Percentiles rank a stretch among this genome's conserved stretches.
Evolutionary conservation across 345 rosid genomes (phyloP).

Genomic region (Pistacia integerrima): DNA sequence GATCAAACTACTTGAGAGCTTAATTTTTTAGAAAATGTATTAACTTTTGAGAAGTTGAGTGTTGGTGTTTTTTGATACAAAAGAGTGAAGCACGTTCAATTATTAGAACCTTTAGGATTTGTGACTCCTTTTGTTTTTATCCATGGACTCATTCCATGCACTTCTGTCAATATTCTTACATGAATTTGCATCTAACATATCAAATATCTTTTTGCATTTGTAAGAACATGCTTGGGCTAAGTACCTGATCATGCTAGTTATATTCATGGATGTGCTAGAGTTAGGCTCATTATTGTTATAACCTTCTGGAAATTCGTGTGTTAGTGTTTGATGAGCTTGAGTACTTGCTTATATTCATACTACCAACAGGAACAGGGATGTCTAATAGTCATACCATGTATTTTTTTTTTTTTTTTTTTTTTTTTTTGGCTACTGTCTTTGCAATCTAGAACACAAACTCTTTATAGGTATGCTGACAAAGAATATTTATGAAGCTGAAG

Average conservation of each 20-base stretch:
- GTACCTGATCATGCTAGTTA: too few relatives aligned
- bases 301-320: too few relatives aligned
- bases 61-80: too few relatives aligned
- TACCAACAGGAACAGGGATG: too few relatives aligned
- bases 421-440: slow-evolving; percentile 5
- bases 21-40: too few relatives aligned
- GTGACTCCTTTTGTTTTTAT: background rate
- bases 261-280: background rate
- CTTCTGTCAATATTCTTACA: background rate
- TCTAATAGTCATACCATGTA: background rate
- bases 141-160: background rate
- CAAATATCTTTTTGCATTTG: background rate
- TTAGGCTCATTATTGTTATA: background rate
- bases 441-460: slow-evolving; percentile 88
- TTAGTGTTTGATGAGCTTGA: too few relatives aligned
- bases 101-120: background rate
- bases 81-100: too few relatives aligned
- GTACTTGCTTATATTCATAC: too few relatives aligned
- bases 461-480: slow-evolving; percentile 99
- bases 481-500: slow-evolving; percentile 83
- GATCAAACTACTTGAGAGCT: too few relatives aligned
- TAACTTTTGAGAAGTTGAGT: too few relatives aligned
- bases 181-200: background rate
- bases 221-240: background rate
- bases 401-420: background rate